These are phyloP conservation scores for Globisporangium polare DNA, from an alignment of 352 stramenopile species.

Conservation along the genomic window DNA sequence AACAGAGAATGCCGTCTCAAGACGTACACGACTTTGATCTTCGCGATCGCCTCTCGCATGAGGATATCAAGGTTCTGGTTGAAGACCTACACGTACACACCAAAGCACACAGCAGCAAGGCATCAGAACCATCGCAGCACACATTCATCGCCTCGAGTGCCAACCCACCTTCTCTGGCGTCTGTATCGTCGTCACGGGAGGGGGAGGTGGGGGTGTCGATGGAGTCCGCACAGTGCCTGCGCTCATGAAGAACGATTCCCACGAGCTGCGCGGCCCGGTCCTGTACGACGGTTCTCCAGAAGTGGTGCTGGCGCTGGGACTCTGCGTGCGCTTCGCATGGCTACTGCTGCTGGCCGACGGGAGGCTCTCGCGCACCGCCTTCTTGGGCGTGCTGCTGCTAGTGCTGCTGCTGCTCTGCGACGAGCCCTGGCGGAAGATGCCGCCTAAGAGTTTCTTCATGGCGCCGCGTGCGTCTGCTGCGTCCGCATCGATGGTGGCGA, in stretches of 20 bases:
- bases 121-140: background rate
- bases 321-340: background rate
- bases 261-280: conserved; percentile 35
- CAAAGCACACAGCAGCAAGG: background rate
- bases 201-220: background rate
- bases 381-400: conserved; percentile 5
- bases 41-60: conserved; percentile 40
- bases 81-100: conserved; percentile 27
- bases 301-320: background rate
- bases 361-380: conserved; percentile 5
- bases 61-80: conserved; percentile 53
- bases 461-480: background rate
- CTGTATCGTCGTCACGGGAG: conserved; percentile 8
- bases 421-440: conserved; percentile 45
- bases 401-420: background rate
- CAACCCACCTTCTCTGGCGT: conserved; percentile 28
- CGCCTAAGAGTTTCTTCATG: conserved; percentile 74
- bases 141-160: background rate
- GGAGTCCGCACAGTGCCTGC: background rate
- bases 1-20: background rate
- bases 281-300: conserved; percentile 10
- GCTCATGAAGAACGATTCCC: conserved; percentile 38
- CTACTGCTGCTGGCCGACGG: background rate
- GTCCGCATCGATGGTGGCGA: background rate
- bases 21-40: conserved; percentile 55